phyloP scores from a whole-genome alignment of 345 rosid species.

The Eucalyptus sp. region DNA sequence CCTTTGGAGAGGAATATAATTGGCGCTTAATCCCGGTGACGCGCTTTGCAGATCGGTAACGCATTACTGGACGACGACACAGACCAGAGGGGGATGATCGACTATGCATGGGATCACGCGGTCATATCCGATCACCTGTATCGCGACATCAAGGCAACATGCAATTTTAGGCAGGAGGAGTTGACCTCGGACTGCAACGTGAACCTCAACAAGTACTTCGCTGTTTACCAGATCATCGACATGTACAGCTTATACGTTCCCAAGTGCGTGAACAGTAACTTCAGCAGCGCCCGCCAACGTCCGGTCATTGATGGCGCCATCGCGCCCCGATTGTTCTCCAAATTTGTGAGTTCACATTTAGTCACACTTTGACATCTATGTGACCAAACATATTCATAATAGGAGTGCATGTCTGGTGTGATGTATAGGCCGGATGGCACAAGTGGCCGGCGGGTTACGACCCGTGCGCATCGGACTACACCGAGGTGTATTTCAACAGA shows the following conservation, averaged over 20 bases:
- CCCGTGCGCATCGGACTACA: slow-evolving; percentile 49
- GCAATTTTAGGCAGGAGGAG: slow-evolving; percentile 33
- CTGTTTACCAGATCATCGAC: slow-evolving; percentile 40
- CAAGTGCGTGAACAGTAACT: slow-evolving; percentile 9
- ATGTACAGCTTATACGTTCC: slow-evolving; percentile 76
- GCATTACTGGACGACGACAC: slow-evolving; percentile 68
- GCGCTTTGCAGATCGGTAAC: slow-evolving; percentile 49
- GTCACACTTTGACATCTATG: background rate
- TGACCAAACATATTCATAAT: background rate
- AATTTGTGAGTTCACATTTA: slow-evolving; percentile 14
- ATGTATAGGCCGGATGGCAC: slow-evolving; percentile 36
- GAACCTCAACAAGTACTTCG: slow-evolving; percentile 32
- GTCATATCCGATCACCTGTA: slow-evolving; percentile 66
- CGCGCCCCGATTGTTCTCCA: slow-evolving; percentile 30
- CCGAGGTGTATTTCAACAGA: slow-evolving; percentile 44
- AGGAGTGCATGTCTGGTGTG: background rate
- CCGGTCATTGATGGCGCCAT: slow-evolving; percentile 8
- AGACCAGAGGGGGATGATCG: slow-evolving; percentile 68
- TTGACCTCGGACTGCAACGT: slow-evolving; percentile 11
- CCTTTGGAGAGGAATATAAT: background rate
- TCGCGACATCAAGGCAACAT: slow-evolving; percentile 17
- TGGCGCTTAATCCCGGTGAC: background rate
- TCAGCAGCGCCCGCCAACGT: slow-evolving; percentile 10
- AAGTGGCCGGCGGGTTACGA: slow-evolving; percentile 57
- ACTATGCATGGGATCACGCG: slow-evolving; percentile 79